Percentiles rank a stretch among this genome's conserved stretches.
Conservation (phyloP, 1,284 basidiomycete genomes). For the Marasmius sp. region DNA sequence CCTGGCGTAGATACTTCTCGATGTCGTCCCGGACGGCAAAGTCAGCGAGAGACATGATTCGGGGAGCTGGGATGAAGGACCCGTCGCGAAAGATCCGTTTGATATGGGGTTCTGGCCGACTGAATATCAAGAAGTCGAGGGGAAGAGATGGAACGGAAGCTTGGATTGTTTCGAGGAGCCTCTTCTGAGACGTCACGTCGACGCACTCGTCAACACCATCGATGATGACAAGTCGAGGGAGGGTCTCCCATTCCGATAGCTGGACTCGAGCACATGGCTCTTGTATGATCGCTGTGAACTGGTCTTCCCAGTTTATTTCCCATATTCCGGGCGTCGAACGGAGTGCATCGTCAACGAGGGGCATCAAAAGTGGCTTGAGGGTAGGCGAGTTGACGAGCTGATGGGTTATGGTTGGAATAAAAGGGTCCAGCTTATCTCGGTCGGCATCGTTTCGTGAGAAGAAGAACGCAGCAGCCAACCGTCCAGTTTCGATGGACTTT, state of each 20-base stretch:
- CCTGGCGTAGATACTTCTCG: background rate
- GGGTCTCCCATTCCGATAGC: background rate
- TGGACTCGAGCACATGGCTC: background rate
- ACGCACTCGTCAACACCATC: background rate
- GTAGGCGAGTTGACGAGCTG: background rate
- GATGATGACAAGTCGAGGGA: background rate
- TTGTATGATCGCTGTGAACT: background rate
- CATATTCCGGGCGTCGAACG: background rate
- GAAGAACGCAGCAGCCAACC: background rate
- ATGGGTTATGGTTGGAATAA: background rate
- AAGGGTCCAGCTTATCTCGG: background rate
- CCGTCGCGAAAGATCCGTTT: background rate
- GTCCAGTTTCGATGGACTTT: no score
- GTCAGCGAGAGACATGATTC: background rate
- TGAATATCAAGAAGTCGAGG: background rate
- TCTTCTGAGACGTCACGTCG: background rate
- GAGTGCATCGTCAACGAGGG: background rate
- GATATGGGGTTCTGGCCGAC: background rate
- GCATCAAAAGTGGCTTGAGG: background rate
- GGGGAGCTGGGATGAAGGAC: background rate
- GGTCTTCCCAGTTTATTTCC: background rate
- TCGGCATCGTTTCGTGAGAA: background rate
- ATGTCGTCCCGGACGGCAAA: background rate
- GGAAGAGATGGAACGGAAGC: background rate
- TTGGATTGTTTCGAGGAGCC: background rate